A percentile compares a stretch with the other conserved stretches of the same genome.
phyloP scores from a whole-genome alignment of 768 basidiomycete species.

The Lentinula raphanica region DNA sequence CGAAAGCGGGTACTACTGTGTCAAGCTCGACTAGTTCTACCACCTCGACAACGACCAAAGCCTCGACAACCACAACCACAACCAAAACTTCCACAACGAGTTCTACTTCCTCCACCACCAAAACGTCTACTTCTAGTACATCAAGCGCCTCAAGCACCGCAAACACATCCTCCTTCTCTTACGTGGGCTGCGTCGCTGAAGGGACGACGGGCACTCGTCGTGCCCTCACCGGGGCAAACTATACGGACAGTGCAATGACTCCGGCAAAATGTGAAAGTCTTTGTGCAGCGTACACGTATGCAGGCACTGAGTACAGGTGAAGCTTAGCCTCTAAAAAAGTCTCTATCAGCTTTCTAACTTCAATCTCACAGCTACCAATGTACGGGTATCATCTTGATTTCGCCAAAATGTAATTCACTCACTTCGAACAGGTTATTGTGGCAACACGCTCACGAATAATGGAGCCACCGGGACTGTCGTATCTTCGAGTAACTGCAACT shows the following conservation, averaged over 20 bases:
- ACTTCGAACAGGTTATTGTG: constrained; percentile 17
- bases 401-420: too few species aligned
- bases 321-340: background rate
- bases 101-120: background rate
- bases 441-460: constrained; percentile 18
- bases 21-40: constrained; percentile 8
- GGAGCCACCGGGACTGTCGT: constrained; percentile 18
- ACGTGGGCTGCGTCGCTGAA: constrained; percentile 28
- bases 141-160: constrained; percentile 1
- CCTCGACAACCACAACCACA: background rate
- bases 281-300: constrained; percentile 25
- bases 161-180: constrained; percentile 6
- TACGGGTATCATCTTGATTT: too few species aligned
- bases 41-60: background rate
- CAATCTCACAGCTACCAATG: background rate
- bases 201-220: constrained; percentile 24
- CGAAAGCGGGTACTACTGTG: constrained; percentile 10
- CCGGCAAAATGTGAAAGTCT: constrained; percentile 25
- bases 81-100: too few species aligned
- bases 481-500: constrained; percentile 12
- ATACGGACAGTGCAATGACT: constrained; percentile 24
- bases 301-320: constrained; percentile 24
- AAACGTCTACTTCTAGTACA: constrained; percentile 4
- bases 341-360: background rate
- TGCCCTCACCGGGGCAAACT: constrained; percentile 24